phyloP scores from a whole-genome alignment of 306 rosid genomes.

The Psophocarpus tetragonolobus region DNA sequence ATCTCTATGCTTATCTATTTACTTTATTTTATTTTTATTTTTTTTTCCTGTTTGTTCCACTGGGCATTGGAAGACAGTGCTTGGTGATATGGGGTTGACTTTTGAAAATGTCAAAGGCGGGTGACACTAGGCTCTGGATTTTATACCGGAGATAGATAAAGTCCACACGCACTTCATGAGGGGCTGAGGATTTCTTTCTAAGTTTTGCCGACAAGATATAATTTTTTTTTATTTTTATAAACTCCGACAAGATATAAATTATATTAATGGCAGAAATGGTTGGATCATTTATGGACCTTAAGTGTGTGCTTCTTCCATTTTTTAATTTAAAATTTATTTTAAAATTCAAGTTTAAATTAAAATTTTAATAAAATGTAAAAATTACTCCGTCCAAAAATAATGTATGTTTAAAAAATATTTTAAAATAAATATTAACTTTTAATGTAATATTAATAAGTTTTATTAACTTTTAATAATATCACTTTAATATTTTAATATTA shows the following conservation, averaged over 20 bases:
- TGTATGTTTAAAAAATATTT: no score
- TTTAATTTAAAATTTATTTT: no score
- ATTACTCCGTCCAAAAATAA: no score
- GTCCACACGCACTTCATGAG: conserved; percentile 44
- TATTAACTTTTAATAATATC: no score
- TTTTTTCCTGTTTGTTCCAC: background rate
- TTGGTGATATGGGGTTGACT: conserved; percentile 44
- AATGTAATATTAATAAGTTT: no score
- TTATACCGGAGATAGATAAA: conserved; percentile 18
- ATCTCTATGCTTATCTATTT: conserved; percentile 43
- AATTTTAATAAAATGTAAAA: no score
- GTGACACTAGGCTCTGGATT: conserved; percentile 18
- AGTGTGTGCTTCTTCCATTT: background rate
- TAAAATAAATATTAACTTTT: no score
- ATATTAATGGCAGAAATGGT: background rate
- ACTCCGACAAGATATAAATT: conserved; percentile 41
- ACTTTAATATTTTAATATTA: no score
- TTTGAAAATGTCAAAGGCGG: conserved; percentile 45
- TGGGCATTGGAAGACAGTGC: background rate
- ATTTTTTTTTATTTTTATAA: no score
- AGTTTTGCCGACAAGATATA: conserved; percentile 42
- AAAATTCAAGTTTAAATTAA: no score
- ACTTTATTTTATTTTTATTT: background rate
- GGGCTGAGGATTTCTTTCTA: background rate
- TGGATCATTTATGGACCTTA: background rate